phyloP scores from a whole-genome alignment of 2,329 filamentous ascomycete genomes.

The Trichoderma endophyticum region DNA sequence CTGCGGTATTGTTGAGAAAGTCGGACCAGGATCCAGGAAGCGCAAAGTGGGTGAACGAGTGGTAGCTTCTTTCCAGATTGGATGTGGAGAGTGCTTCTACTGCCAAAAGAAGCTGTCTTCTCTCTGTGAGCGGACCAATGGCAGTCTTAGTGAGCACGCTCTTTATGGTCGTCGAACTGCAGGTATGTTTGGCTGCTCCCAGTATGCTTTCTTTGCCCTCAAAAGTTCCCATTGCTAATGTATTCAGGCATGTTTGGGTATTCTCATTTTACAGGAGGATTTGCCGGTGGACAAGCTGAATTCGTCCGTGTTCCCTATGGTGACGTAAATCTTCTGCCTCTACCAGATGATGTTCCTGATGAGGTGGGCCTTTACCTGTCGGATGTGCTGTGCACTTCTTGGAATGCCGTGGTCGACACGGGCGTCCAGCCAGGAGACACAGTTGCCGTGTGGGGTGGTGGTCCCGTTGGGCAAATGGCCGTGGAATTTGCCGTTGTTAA shows the following conservation, averaged over 20 bases:
- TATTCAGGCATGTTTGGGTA: background rate
- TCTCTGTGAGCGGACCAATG: background rate
- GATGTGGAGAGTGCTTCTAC: background rate
- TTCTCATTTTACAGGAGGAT: background rate
- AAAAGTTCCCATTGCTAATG: background rate
- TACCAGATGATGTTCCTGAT: background rate
- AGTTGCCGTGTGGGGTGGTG: background rate
- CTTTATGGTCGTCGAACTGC: background rate
- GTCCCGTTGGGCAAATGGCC: background rate
- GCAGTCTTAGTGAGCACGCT: background rate
- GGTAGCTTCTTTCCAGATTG: background rate
- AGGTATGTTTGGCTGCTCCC: background rate
- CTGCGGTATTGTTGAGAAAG: background rate
- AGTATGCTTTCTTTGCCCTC: background rate
- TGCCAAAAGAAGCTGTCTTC: background rate
- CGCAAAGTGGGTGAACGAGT: background rate
- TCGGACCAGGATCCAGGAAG: background rate
- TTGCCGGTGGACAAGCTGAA: background rate
- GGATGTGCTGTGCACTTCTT: background rate
- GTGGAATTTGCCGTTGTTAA: background rate
- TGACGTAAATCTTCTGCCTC: background rate
- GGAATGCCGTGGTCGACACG: background rate
- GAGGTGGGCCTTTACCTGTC: background rate
- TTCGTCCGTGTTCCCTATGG: background rate
- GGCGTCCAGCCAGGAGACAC: background rate